phyloP scores from a whole-genome alignment of 2,329 filamentous ascomycete species.

The Raffaelea albimanens region DNA sequence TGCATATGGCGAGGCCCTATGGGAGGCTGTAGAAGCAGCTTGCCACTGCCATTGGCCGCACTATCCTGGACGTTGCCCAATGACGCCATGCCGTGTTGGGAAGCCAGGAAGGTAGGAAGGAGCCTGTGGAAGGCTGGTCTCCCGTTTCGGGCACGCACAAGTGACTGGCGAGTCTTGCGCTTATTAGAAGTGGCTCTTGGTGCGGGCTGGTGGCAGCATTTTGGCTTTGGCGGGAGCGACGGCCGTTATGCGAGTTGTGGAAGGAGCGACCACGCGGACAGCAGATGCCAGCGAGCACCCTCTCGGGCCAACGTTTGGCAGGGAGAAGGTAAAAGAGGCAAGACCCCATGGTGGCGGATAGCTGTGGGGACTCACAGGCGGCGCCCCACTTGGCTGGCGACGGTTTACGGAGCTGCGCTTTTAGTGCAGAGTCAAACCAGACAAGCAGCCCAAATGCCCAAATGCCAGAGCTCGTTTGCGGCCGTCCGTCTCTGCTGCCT shows the following conservation, averaged over 20 bases:
- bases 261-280: not conserved
- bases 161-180: not conserved
- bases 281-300: not conserved
- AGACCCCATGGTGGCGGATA: not conserved
- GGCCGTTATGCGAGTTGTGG: not conserved
- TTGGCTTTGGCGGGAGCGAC: not conserved
- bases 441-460: not conserved
- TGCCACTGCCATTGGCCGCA: constrained; percentile 20
- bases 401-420: too few relatives aligned
- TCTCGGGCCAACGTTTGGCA: not conserved
- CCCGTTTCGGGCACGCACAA: not conserved
- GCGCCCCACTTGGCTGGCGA: not conserved
- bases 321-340: not conserved
- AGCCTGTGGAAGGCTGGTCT: not conserved
- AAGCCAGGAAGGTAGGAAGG: not conserved
- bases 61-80: constrained; percentile 11
- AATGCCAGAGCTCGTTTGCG: not conserved
- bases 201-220: too few relatives aligned
- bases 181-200: too few relatives aligned
- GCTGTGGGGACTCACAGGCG: not conserved
- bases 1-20: constrained; percentile 26
- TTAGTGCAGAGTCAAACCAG: too few relatives aligned
- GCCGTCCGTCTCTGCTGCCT: not conserved
- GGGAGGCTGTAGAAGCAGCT: constrained; percentile 19
- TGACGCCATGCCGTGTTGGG: not conserved